Base-by-base conservation (phyloP, 257 asterid species). In the Petunia secreta region DNA sequence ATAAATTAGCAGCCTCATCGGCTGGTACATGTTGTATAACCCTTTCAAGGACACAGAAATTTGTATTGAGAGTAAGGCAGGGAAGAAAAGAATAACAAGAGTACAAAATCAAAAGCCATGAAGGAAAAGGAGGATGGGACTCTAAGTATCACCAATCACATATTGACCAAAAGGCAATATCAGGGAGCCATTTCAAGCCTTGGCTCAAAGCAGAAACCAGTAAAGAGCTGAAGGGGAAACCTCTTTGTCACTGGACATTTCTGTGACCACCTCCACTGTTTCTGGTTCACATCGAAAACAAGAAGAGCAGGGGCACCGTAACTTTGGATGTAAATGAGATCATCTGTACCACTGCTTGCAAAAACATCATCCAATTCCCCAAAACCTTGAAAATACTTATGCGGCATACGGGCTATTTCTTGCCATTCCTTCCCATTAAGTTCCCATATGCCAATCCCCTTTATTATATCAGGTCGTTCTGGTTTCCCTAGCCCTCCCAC, bases 321-420 rank as follows among this genome's bases (percentile, higher is more conserved):
- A 55, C 99, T 94, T 87, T 96, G 98, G 39, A 96, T 96, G 81
- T 96, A 96, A 37, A 96, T 80, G 53, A 94, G 89, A 55, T 91
- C 94, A n/a, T 89, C 96, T 0, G 90, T 88, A 44, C 99, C 98
- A 16, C 98, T 89, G 87, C 99, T 92, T 8, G 98, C 97, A 75
- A 96, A 96, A 53, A 96, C 98, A 58, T 96, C 99, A 58, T 96
- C 98, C 15, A 94, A 82, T 87, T 96, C 99, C 2, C 99, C 99
- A 64, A 96, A 96, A 16, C 99, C 98, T 82, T 96, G 99, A 64
- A 94, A 96, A 63, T 67, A 86, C 83, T 85, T 92, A 5, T 92
- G 98, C 0, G 98, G 98, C 98, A 96, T 94, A 40, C 98, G 87
- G 3, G 94, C 87, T 14, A 94, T 85, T 82, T 94, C 97, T 59